Base-by-base conservation (phyloP, 2,329 filamentous ascomycete genomes). In the Aaosphaeria pasadenensis region DNA sequence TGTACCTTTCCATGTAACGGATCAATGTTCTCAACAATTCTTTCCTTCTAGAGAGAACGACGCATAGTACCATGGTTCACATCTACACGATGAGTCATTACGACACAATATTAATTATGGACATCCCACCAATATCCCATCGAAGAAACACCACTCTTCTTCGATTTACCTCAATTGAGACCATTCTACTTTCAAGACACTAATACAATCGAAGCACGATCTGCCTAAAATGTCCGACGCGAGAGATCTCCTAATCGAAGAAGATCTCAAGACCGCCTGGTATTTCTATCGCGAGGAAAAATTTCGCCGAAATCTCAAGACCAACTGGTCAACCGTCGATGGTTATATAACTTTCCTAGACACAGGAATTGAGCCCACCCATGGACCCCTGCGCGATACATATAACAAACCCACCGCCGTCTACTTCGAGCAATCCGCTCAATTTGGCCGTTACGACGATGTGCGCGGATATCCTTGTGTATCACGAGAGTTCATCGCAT, bases 251-350 rank as follows among this genome's bases (percentile, higher is more conserved):
- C 2, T 36, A 13, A 43, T 48, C 9, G 6, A 31, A 30, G 43
- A 49, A 46, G 43, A 49, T 40, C 47, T 49, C 6, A 24, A 42
- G n/a, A 30, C 13, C 7, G 39, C 43, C 6, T 50, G 44, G 48
- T 39, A 50, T 33, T 50, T 50, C 38, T 39, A 46, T 28, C 30
- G 47, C 7, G 47, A 50, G 24, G 47, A 38, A 11, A 28, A 30
- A 28, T 42, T 49, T 39, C 47, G 47, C 28, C 11, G 31, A 11
- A 42, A 45, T 5, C 47, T 36, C 4, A 49, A 48, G 31, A 30
- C 9, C 3, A 44, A 40, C 29, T 48, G 46, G 42, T 33, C 35
- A 17, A 35, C 33, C 35, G 17, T 41, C 7, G 41, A 44, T 42
- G 6, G 11, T 6, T 44, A 28, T 24, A 41, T 40, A 7, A 39